Evolutionary conservation across 2,329 filamentous ascomycete species (phyloP).

Genomic region (Ploettnerulaceae sp.): DNA sequence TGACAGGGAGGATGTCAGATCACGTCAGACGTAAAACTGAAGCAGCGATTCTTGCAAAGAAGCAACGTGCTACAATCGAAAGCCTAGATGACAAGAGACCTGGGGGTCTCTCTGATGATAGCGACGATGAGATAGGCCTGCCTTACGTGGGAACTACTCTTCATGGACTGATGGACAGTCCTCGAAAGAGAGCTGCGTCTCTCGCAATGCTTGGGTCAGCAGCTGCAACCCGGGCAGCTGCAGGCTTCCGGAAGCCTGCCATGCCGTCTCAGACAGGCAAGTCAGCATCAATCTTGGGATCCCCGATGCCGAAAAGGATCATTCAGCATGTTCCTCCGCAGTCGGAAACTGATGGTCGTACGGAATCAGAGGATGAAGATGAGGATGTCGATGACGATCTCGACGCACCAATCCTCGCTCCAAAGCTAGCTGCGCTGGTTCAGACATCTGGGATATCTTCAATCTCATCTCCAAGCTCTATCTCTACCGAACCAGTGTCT

Average conservation of each 20-base stretch:
- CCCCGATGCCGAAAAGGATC: slow-evolving; percentile 13
- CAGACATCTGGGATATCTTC: not conserved
- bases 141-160: slow-evolving; percentile 38
- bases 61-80: slow-evolving; percentile 35
- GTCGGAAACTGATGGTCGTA: slow-evolving; percentile 5
- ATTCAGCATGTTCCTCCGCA: not conserved
- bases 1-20: slow-evolving; percentile 32
- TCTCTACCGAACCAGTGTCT: not conserved
- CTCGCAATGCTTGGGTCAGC: slow-evolving; percentile 27
- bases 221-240: slow-evolving; percentile 31
- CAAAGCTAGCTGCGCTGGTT: slow-evolving; percentile 14
- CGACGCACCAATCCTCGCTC: slow-evolving; percentile 26
- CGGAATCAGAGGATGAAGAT: slow-evolving; percentile 24
- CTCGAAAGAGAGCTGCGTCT: slow-evolving; percentile 31
- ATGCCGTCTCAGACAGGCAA: no score
- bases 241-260: slow-evolving; percentile 30
- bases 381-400: slow-evolving; percentile 32
- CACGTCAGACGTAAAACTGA: slow-evolving; percentile 31
- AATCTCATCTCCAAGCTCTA: not conserved
- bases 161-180: slow-evolving; percentile 42
- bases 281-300: slow-evolving; percentile 10
- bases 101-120: slow-evolving; percentile 28
- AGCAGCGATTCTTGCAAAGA: slow-evolving; percentile 35
- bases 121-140: slow-evolving; percentile 29
- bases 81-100: slow-evolving; percentile 22